Conservation (phyloP, 2,329 filamentous ascomycete genomes). For the Colletotrichum liaoningense region DNA sequence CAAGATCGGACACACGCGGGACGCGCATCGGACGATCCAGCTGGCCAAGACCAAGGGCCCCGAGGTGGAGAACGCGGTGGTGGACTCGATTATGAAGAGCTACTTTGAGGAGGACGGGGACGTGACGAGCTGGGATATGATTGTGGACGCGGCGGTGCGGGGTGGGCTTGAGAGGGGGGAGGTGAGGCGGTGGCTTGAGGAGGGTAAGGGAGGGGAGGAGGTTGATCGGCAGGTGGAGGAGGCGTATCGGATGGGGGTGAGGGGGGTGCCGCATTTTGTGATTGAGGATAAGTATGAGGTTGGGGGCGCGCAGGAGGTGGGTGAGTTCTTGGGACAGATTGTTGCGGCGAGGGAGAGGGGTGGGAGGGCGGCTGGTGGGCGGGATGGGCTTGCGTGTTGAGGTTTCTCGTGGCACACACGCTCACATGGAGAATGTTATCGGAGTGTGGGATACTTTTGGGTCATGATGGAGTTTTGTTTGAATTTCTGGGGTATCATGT, state of each 20-base stretch:
- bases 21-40: constrained; percentile 82
- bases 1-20: constrained; percentile 79
- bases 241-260: constrained; percentile 63
- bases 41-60: constrained; percentile 66
- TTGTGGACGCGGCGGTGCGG: constrained; percentile 63
- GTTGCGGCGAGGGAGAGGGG: constrained; percentile 56
- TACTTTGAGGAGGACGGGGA: constrained; percentile 76
- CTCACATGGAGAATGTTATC: background rate
- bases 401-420: background rate
- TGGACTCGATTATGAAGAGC: constrained; percentile 71
- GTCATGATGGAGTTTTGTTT: constrained; percentile 31
- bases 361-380: background rate
- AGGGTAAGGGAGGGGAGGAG: constrained; percentile 64
- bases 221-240: constrained; percentile 67
- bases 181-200: constrained; percentile 64
- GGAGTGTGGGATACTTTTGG: background rate
- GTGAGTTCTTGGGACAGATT: constrained; percentile 75
- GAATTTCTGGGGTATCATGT: constrained; percentile 22
- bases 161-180: constrained; percentile 65
- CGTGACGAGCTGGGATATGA: constrained; percentile 66
- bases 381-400: constrained; percentile 26
- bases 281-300: constrained; percentile 76
- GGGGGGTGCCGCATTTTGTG: constrained; percentile 80
- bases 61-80: constrained; percentile 68
- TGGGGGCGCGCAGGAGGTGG: constrained; percentile 77